These are phyloP conservation scores for Scheffersomyces stipitis DNA, from an alignment of 805 yeast genomes.

Conservation along the genomic window DNA sequence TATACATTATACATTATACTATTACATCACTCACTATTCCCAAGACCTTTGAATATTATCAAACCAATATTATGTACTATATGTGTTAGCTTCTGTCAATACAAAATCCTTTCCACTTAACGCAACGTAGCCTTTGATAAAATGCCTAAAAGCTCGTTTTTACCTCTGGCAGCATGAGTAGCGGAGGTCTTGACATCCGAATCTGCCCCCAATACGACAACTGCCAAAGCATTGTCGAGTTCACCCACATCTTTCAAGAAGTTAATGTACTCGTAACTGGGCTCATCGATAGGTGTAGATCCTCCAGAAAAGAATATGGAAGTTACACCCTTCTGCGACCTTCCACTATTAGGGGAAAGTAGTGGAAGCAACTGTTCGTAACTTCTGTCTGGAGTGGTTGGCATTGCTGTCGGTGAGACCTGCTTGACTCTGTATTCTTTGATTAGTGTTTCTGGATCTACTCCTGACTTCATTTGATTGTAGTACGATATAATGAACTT, in stretches of 20 bases:
- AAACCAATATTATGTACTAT: no score
- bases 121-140: conserved; percentile 30
- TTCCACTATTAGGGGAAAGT: conserved; percentile 5
- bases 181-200: conserved; percentile 56
- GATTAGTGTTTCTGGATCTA: conserved; percentile 16
- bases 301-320: conserved; percentile 64
- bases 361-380: conserved; percentile 7
- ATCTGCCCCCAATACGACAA: conserved; percentile 49
- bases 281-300: conserved; percentile 67
- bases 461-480: conserved; percentile 14
- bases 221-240: conserved; percentile 53
- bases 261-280: conserved; percentile 56
- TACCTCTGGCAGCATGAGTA: conserved; percentile 62
- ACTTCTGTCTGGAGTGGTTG: conserved; percentile 13
- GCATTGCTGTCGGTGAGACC: conserved; percentile 13
- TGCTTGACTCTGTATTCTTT: conserved; percentile 25
- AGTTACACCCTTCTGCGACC: conserved; percentile 20
- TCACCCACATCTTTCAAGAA: conserved; percentile 33
- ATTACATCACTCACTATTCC: no score
- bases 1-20: no score
- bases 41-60: no score
- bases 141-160: conserved; percentile 63
- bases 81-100: conserved; percentile 2
- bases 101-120: no score
- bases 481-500: conserved; percentile 47